A percentile compares a stretch with the other conserved stretches of the same genome.
Conservation (phyloP, 2,329 filamentous ascomycete species). For the Alternaria longipes region DNA sequence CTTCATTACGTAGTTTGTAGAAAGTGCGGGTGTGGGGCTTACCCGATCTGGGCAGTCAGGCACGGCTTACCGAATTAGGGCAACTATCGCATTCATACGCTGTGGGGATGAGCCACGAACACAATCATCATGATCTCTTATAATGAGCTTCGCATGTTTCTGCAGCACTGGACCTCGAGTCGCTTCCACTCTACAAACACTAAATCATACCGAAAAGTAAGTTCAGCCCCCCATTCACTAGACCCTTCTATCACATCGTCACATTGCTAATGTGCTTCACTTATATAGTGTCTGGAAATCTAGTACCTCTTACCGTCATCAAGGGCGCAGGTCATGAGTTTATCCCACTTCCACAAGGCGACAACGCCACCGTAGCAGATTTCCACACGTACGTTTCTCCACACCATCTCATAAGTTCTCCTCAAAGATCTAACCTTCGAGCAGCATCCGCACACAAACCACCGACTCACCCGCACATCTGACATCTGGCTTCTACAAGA, state of each 20-base stretch:
- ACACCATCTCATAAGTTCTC: not conserved
- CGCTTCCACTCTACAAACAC: no score
- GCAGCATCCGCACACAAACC: slow-evolving; percentile 29
- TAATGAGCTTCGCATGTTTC: not conserved
- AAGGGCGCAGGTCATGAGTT: slow-evolving; percentile 33
- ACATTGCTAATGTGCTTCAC: not conserved
- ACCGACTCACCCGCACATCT: slow-evolving; percentile 21
- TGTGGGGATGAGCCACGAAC: not conserved
- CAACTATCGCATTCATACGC: slow-evolving; percentile 18
- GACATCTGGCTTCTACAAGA: slow-evolving; percentile 35
- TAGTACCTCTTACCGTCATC: slow-evolving; percentile 33
- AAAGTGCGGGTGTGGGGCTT: not conserved
- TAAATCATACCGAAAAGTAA: not conserved
- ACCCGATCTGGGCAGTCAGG: slow-evolving; percentile 23
- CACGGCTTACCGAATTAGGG: slow-evolving; percentile 24
- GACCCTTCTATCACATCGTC: not conserved
- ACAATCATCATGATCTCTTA: not conserved
- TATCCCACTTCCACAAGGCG: slow-evolving; percentile 27
- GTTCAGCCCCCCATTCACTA: not conserved
- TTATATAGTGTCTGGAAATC: slow-evolving; percentile 15
- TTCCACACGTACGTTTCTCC: slow-evolving; percentile 25
- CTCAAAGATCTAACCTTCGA: not conserved
- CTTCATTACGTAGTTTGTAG: not conserved
- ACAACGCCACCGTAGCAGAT: slow-evolving; percentile 32
- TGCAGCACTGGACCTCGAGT: no score